phyloP scores from a whole-genome alignment of 1,284 basidiomycete species.

The Chondrostereum purpureum region DNA sequence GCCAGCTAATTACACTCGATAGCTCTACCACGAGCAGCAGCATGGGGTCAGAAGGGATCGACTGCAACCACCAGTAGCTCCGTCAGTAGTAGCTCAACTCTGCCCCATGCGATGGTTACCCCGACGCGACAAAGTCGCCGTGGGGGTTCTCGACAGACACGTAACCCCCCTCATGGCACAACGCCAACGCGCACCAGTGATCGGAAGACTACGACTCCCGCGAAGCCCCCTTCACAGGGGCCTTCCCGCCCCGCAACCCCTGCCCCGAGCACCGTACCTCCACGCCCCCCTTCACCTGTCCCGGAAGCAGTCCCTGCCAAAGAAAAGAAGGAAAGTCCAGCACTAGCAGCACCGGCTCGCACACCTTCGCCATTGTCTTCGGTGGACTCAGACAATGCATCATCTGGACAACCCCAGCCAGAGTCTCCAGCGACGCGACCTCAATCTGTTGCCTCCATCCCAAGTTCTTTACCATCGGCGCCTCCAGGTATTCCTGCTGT shows the following conservation, averaged over 20 bases:
- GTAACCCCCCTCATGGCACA: conserved; percentile 26
- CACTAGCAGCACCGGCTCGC: conserved; percentile 30
- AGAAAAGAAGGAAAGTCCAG: conserved; percentile 32
- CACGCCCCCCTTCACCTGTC: conserved; percentile 41
- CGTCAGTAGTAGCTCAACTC: conserved; percentile 22
- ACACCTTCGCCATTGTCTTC: conserved; percentile 40
- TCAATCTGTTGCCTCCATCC: conserved; percentile 34
- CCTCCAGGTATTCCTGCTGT: conserved; percentile 36
- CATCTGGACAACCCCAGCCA: conserved; percentile 31
- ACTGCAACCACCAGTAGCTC: conserved; percentile 18
- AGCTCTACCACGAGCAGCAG: conserved; percentile 74
- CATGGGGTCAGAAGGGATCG: conserved; percentile 66
- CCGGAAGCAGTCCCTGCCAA: conserved; percentile 28
- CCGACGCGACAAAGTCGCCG: conserved; percentile 42
- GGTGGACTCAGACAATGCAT: conserved; percentile 31
- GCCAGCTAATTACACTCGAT: conserved; percentile 22
- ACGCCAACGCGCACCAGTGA: conserved; percentile 31
- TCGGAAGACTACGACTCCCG: conserved; percentile 17
- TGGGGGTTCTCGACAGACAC: conserved; percentile 31
- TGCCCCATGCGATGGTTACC: no score
- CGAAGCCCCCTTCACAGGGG: conserved; percentile 43
- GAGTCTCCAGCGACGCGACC: conserved; percentile 40
- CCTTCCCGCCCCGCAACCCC: conserved; percentile 63
- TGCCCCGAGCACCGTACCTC: conserved; percentile 28
- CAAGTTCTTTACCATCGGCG: conserved; percentile 28